phyloP scores from a whole-genome alignment of 2,329 filamentous ascomycete species.

The Aspergillus felis region DNA sequence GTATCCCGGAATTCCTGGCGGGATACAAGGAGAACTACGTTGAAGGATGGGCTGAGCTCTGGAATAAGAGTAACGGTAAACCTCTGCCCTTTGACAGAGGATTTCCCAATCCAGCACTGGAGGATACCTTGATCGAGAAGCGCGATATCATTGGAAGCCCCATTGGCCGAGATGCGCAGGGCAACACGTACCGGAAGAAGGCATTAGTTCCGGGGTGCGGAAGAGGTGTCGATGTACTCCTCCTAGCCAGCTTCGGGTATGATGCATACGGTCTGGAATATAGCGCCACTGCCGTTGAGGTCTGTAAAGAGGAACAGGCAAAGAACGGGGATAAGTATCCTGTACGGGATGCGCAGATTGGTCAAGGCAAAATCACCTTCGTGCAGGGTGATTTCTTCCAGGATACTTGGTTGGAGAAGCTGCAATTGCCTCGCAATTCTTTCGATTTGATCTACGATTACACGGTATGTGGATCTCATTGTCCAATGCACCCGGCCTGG shows the following conservation, averaged over 20 bases:
- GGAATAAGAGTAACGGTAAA: conserved; percentile 45
- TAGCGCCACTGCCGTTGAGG: conserved; percentile 48
- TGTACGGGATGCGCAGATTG: conserved; percentile 30
- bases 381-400: conserved; percentile 45
- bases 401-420: conserved; percentile 38
- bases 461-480: conserved; percentile 44
- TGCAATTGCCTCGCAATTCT: conserved; percentile 28
- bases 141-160: conserved; percentile 35
- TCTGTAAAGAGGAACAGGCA: conserved; percentile 33
- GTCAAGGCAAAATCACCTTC: conserved; percentile 39
- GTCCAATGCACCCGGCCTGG: background rate
- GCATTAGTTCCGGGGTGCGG: conserved; percentile 81
- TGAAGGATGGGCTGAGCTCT: conserved; percentile 54
- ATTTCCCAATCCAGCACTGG: conserved; percentile 56
- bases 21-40: conserved; percentile 41
- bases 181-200: conserved; percentile 39
- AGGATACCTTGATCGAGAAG: conserved; percentile 47
- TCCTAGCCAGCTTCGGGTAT: conserved; percentile 71
- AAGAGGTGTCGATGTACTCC: conserved; percentile 72
- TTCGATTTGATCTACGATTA: conserved; percentile 59
- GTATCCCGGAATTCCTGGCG: conserved; percentile 40
- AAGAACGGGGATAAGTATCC: conserved; percentile 33
- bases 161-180: conserved; percentile 20
- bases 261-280: conserved; percentile 73
- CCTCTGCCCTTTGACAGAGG: conserved; percentile 58